Conservation (phyloP, 768 basidiomycete species). For the Russula ochroleuca region DNA sequence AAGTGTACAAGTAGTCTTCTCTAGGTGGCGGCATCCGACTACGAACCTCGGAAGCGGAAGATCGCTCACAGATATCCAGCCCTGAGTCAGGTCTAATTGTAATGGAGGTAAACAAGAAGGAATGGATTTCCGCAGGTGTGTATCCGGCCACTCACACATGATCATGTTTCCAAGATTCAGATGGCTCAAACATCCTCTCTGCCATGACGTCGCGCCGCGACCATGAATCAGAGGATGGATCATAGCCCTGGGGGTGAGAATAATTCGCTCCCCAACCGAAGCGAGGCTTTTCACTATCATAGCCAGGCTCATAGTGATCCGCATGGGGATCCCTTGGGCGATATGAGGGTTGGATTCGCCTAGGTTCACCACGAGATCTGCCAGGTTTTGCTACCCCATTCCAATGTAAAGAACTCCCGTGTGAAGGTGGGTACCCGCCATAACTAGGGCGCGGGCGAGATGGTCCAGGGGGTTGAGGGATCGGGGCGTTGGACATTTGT, state of each 20-base stretch:
- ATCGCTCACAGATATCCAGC: conserved; percentile 23
- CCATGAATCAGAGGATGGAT: conserved; percentile 33
- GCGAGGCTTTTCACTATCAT: conserved; percentile 15
- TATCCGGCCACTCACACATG: conserved; percentile 14
- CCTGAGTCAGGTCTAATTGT: conserved; percentile 12
- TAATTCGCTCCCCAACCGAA: conserved; percentile 10
- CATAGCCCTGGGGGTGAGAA: conserved; percentile 28
- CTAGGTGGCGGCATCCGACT: conserved; percentile 23
- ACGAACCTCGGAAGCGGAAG: conserved; percentile 18
- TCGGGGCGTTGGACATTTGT: conserved; percentile 33
- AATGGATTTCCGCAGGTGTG: background rate
- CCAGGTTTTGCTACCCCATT: conserved; percentile 43
- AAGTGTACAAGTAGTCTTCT: conserved; percentile 36
- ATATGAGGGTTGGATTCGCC: conserved; percentile 46
- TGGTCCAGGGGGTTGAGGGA: conserved; percentile 48
- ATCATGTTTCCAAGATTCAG: conserved; percentile 51
- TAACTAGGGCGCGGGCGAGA: conserved; percentile 43
- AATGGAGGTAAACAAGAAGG: conserved; percentile 19
- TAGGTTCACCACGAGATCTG: conserved; percentile 32
- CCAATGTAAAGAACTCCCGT: conserved; percentile 36
- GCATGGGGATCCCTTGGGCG: conserved; percentile 33
- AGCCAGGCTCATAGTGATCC: conserved; percentile 19
- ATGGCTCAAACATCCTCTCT: conserved; percentile 67
- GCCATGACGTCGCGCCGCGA: conserved; percentile 38
- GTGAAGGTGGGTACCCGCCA: conserved; percentile 50